Percentiles rank a stretch among this genome's conserved stretches.
phyloP scores from a whole-genome alignment of 176 grass and related monocot species.

The Puya raimondii region DNA sequence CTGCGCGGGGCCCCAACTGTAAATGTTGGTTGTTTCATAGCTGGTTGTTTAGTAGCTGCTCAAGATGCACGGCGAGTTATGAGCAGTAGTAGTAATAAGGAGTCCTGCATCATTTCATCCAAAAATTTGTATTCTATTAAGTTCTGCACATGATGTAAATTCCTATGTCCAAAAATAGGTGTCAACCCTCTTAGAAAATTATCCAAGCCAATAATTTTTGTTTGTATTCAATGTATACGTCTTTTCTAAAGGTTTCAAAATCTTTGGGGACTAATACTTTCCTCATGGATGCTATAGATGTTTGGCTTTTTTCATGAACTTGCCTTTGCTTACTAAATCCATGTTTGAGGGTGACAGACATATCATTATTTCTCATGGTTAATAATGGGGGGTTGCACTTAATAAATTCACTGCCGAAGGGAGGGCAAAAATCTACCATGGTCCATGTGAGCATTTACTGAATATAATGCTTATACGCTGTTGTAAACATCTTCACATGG shows the following conservation, averaged over 20 bases:
- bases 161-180: neutral
- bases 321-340: too few species aligned
- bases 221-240: too few species aligned
- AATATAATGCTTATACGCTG: conserved; percentile 5
- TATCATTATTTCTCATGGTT: neutral
- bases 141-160: neutral
- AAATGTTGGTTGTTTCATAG: neutral
- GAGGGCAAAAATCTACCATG: neutral
- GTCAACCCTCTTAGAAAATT: neutral
- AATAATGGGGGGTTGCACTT: neutral
- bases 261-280: too few species aligned
- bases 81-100: neutral
- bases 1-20: neutral
- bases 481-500: conserved; percentile 43
- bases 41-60: neutral
- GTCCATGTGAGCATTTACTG: conserved; percentile 14
- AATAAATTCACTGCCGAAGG: neutral
- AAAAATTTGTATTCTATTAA: neutral
- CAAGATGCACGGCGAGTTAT: neutral
- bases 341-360: too few species aligned
- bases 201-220: neutral
- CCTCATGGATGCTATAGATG: too few species aligned
- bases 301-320: too few species aligned
- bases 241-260: too few species aligned
- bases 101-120: neutral